Conservation (phyloP, 257 asterid genomes). For the Scutellaria minor region DNA sequence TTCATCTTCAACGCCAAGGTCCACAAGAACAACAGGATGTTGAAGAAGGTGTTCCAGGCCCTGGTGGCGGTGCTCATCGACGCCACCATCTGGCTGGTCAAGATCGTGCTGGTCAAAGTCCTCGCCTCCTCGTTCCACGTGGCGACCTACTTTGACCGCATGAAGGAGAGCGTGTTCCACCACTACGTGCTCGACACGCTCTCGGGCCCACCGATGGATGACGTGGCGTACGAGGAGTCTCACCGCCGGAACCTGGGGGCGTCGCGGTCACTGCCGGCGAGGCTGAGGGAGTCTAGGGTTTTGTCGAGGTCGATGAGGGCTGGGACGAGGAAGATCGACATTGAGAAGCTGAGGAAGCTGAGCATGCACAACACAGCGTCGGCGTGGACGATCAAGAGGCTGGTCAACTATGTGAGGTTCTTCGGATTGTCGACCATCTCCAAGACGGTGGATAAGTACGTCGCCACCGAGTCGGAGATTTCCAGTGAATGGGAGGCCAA, state of each 20-base stretch:
- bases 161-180: conserved; percentile 65
- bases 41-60: conserved; percentile 47
- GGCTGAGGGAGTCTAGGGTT: conserved; percentile 40
- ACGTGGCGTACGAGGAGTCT: conserved; percentile 34
- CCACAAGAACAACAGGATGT: conserved; percentile 41
- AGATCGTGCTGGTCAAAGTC: conserved; percentile 55
- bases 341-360: conserved; percentile 56
- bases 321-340: conserved; percentile 54
- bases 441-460: conserved; percentile 54
- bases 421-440: conserved; percentile 63
- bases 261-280: conserved; percentile 46
- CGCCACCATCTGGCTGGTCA: conserved; percentile 63
- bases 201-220: conserved; percentile 60
- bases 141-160: conserved; percentile 60
- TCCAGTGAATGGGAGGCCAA: conserved; percentile 63
- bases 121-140: conserved; percentile 67
- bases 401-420: conserved; percentile 57
- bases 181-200: conserved; percentile 58
- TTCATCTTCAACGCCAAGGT: conserved; percentile 49
- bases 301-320: conserved; percentile 34
- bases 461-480: conserved; percentile 45
- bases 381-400: conserved; percentile 62
- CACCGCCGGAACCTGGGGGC: conserved; percentile 26
- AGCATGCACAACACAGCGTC: conserved; percentile 53
- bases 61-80: conserved; percentile 52